Evolutionary conservation across 306 rosid species (phyloP), one percentile per base, ranked within the genome.

Genomic region (Dryas octopetala): DNA sequence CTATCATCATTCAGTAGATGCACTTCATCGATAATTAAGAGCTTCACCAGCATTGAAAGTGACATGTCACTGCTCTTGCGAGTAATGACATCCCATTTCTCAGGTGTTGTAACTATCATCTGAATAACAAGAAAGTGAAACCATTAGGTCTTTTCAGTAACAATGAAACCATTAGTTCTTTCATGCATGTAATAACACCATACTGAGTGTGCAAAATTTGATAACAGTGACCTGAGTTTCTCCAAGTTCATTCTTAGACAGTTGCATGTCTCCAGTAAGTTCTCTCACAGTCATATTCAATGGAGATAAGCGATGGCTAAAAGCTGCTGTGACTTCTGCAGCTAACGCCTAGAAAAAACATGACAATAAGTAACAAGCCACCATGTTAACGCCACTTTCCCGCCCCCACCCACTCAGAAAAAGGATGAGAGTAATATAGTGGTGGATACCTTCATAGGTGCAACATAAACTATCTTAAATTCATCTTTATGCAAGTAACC

Each of bases 31-130:
- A 94, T 94, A 59, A 94, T 94, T 74, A 94, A 85, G 80, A 94
- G 98, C 84, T 94, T 94, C 84, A 91, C 98, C 68, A 91, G 76
- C 97, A 94, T 88, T 38, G 98, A 91, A 77, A 94, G 89, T 52
- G 98, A 87, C 98, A 91, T 94, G 77, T 94, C 98, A 73, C 98
- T 91, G 84, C 98, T 94, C 89, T 94, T 94, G 84, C 98, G 95
- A 68, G 98, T 94, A 71, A 94, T 94, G 78, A 94, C 98, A 82
- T 94, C 98, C 98, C 98, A 94, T 85, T 94, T 94, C 89, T 94
- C 98, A 76, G 98, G 98, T 78, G 98, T 94, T 60, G 98, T 94
- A 81, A 94, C 98, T 83, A 94, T 94, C 98, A 94, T 94, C 97
- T 94, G 87, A 72, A 82, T 71, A 75, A 82, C 76, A 62, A 82